Evolutionary conservation across 2,329 filamentous ascomycete species (phyloP), one percentile per base, ranked within the genome.

Genomic region (Nothomitra cinnamomea): DNA sequence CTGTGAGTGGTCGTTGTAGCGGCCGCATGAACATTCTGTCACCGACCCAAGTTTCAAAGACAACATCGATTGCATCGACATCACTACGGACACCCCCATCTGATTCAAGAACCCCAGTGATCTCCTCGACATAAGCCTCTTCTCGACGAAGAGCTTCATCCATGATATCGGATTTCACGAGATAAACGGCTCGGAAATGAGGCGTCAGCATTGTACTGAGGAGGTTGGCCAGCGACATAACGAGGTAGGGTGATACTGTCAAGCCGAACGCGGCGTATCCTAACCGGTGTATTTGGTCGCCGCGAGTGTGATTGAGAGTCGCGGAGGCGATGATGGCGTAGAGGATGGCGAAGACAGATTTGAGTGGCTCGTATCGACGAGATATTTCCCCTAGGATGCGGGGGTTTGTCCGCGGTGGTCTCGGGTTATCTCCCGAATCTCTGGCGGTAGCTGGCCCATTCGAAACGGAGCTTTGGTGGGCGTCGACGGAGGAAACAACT

Each of bases 201-300:
- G 64, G 64, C 2, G 53, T 58, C 3, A 58, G 53, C 40, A 61
- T 17, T 21, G 58, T 58, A 3, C 61, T 62, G 3, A 64, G 3
- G 2, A 67, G 53, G 54, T 69, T 68, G 15, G 67, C 48, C 2
- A 65, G 56, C 0, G 63, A 66, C 67, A 69, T 68, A 24, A 66
- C 45, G 2, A 62, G 55, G 49, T 67, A 68, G 0, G 66, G 66
- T 1, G 64, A 55, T 1, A 67, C 64, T 0, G 66, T 68, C 6
- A 69, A 58, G 2, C 63, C 62, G 51, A 66, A 68, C 0, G 66
- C 62, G 0, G 64, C 64, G 47, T 63, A 67, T 8, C 66, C 65
- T 43, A 61, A 68, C 21, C 56, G 56, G 10, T 59, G 32, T 19
- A 66, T 60, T 48, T 67, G 63, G 28, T 63, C 58, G 3, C 62